Base-by-base conservation (phyloP, 2,329 filamentous ascomycete species). In the Lojkania enalia region DNA sequence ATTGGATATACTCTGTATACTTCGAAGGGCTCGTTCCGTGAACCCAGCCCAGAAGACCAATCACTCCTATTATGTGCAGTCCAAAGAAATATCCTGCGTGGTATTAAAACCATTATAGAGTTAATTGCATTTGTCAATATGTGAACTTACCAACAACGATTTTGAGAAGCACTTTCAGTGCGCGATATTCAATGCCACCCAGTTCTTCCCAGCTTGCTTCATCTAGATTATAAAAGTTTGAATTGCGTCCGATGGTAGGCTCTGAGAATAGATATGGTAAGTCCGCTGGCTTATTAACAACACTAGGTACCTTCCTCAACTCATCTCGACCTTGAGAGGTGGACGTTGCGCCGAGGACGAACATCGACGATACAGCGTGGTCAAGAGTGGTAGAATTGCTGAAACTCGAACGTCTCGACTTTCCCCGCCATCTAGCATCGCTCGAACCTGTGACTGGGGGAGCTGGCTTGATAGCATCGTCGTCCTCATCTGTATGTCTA, bases 161-260 rank as follows among this genome's bases (percentile, higher is more conserved):
- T 49, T 77, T 77, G 13, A 78, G 55, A 14, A 80, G 56, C 1
- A 79, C 42, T 50, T 73, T 76, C 29, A 79, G 57, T 19, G 69
- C 73, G 1, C 73, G 69, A 37, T 79, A 79, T 52, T 79, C 77
- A 38, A 78, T 71, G 0, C 77, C 77, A 2, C 76, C 76, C 0
- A 79, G 59, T 14, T 61, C 55, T 44, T 77, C 73, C 4, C 71
- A 60, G 33, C 75, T 73, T 14, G 69, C 51, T 0, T 62, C 58
- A 0, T 70, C 70, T 37, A 79, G 32, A 38, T 77, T 73, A 20
- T 69, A 48, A 21, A 79, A 78, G 19, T 70, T 59, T 0, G 74
- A 77, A 46, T 78, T 78, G 2, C 74, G 64, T 0, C 75, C 74
- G 4, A 78, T 49, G 0, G 73, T 75, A 2, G 69, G 71, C 25